A percentile compares a stretch with the other conserved stretches of the same genome.
These are phyloP conservation scores for Hypoxylon sp. DNA, from an alignment of 2,329 filamentous ascomycete genomes.

Conservation along the genomic window DNA sequence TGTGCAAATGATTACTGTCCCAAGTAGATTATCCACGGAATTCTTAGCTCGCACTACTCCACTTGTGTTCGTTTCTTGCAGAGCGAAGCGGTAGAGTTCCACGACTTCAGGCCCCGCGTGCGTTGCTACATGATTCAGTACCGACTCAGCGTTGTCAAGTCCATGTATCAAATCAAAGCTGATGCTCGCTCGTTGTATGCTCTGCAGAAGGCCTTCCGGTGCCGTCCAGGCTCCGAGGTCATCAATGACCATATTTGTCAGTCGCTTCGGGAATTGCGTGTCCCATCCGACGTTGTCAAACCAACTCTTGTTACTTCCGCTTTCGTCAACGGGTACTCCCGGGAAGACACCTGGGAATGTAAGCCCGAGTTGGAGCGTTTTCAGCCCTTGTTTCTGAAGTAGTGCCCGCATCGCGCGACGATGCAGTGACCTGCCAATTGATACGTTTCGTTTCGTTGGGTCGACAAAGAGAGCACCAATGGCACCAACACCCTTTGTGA, in stretches of 20 bases:
- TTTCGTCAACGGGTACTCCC: slow-evolving; percentile 78
- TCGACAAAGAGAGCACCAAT: slow-evolving; percentile 93
- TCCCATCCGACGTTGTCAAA: slow-evolving; percentile 95
- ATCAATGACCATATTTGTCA: slow-evolving; percentile 79
- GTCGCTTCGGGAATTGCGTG: slow-evolving; percentile 69
- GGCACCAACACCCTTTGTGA: slow-evolving; percentile 78
- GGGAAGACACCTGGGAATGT: slow-evolving; percentile 88
- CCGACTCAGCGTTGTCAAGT: slow-evolving; percentile 79
- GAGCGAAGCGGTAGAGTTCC: slow-evolving; percentile 83
- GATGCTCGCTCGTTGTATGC: slow-evolving; percentile 79
- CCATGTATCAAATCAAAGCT: slow-evolving; percentile 89
- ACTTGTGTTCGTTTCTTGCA: slow-evolving; percentile 79
- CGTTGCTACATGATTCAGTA: slow-evolving; percentile 81
- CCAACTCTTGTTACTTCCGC: slow-evolving; percentile 75
- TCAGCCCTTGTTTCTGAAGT: slow-evolving; percentile 77
- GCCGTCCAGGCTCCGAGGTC: slow-evolving; percentile 81
- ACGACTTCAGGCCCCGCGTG: slow-evolving; percentile 83
- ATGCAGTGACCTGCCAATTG: slow-evolving; percentile 91
- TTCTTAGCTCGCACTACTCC: slow-evolving; percentile 88
- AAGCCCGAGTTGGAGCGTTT: slow-evolving; percentile 85
- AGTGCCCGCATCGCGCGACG: slow-evolving; percentile 85
- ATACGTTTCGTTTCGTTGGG: slow-evolving; percentile 85
- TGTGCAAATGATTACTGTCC: slow-evolving; percentile 85
- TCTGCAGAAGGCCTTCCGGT: slow-evolving; percentile 82
- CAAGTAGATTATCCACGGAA: slow-evolving; percentile 76